Conservation (phyloP, 1,139 yeast species). For the Hyphopichia burtonii region DNA sequence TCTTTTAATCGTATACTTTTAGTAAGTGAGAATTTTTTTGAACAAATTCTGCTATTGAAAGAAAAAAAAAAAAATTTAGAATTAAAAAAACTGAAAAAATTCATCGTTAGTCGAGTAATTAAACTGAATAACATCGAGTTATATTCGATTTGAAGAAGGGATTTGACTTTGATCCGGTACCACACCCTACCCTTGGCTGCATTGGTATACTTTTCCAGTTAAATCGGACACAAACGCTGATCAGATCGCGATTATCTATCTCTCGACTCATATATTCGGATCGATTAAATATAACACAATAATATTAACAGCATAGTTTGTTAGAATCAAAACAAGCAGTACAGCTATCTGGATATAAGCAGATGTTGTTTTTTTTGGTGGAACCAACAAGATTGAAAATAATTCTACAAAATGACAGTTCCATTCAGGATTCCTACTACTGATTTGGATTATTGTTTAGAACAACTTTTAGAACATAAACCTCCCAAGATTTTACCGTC, state of each 20-base stretch:
- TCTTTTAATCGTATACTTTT: no score
- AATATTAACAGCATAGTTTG: background rate
- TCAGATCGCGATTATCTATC: background rate
- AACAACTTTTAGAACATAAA: slow-evolving; percentile 40
- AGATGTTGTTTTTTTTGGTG: no score
- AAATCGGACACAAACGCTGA: background rate
- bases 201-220: no score
- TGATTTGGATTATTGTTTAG: slow-evolving; percentile 47
- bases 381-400: background rate
- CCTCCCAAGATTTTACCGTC: slow-evolving; percentile 47
- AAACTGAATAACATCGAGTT: no score
- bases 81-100: no score
- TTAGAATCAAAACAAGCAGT: background rate
- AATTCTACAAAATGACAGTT: slow-evolving; percentile 26
- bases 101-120: no score
- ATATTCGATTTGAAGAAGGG: no score
- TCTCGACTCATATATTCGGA: background rate
- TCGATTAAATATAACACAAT: background rate
- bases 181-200: no score
- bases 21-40: no score
- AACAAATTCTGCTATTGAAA: no score
- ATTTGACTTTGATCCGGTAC: no score
- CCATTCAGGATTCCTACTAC: slow-evolving; percentile 32
- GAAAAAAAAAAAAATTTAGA: no score
- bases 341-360: background rate